Evolutionary conservation across 2,329 filamentous ascomycete species (phyloP).

Genomic region (Fusarium sp.): DNA sequence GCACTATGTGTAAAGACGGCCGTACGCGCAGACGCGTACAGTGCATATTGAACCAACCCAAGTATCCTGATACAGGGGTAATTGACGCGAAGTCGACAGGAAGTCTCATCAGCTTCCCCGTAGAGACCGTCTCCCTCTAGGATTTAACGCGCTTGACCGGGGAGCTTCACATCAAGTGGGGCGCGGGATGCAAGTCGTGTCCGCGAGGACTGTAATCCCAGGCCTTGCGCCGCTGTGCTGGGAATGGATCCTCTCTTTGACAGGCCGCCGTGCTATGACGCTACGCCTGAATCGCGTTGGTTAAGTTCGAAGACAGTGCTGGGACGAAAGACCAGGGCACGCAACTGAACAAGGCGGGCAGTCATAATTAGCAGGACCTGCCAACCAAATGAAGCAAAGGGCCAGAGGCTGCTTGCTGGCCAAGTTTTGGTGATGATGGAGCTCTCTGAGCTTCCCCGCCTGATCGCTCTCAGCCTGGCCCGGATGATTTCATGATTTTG

Average conservation of each 20-base stretch:
- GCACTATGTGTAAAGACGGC: slow-evolving; percentile 8
- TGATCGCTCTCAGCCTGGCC: slow-evolving; percentile 20
- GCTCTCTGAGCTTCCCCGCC: slow-evolving; percentile 28
- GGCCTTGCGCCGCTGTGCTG: slow-evolving; percentile 46
- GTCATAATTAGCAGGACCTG: neutral
- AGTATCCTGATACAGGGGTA: slow-evolving; percentile 14
- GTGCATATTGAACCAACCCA: slow-evolving; percentile 29
- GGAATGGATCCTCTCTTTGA: slow-evolving; percentile 47
- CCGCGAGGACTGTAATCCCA: slow-evolving; percentile 30
- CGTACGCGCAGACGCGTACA: slow-evolving; percentile 39
- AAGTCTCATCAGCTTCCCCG: slow-evolving; percentile 36
- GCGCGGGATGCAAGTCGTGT: slow-evolving; percentile 41
- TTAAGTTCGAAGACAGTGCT: slow-evolving; percentile 15
- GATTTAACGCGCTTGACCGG: slow-evolving; percentile 31
- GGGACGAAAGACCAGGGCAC: slow-evolving; percentile 6
- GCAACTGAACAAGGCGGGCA: neutral
- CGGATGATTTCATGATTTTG: slow-evolving; percentile 33
- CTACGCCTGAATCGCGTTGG: slow-evolving; percentile 43
- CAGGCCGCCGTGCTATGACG: slow-evolving; percentile 41
- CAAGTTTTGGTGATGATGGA: slow-evolving; percentile 25
- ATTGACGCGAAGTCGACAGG: slow-evolving; percentile 30
- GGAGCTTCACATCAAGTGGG: slow-evolving; percentile 42
- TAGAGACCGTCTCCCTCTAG: slow-evolving; percentile 32
- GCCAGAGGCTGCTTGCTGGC: slow-evolving; percentile 3
- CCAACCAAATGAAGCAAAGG: neutral